These are phyloP conservation scores for Xylariaceae sp. DNA, from an alignment of 2,329 filamentous ascomycete genomes.

Conservation along the genomic window DNA sequence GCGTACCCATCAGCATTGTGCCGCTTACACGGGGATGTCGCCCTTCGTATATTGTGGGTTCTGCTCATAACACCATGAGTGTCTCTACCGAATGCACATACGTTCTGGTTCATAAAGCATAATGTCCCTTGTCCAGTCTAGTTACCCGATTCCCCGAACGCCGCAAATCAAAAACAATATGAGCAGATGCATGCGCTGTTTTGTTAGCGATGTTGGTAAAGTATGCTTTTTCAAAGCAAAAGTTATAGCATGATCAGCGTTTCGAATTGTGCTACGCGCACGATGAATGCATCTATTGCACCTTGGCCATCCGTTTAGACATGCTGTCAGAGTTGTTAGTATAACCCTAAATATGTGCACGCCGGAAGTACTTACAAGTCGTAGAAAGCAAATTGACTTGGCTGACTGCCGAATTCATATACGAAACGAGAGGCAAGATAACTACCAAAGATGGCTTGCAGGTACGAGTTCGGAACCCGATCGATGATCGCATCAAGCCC, in stretches of 20 bases:
- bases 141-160: not conserved
- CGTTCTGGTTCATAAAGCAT: no score
- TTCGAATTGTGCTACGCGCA: no score
- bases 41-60: no score
- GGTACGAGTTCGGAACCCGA: conserved; percentile 86
- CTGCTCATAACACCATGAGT: no score
- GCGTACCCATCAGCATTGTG: no score
- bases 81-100: no score
- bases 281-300: conserved; percentile 27
- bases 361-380: conserved; percentile 70
- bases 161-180: not conserved
- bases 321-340: conserved; percentile 48
- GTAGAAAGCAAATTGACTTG: conserved; percentile 97
- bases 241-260: no score
- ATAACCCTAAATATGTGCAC: not conserved
- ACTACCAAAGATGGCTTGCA: conserved; percentile 92
- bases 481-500: conserved; percentile 82
- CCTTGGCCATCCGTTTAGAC: conserved; percentile 59
- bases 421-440: conserved; percentile 94
- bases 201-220: no score
- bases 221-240: no score
- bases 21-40: no score
- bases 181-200: no score
- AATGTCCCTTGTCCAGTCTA: not conserved
- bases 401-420: conserved; percentile 88